Conservation (phyloP, 2,329 filamentous ascomycete species). For the Acephala macrosclerotiorum region DNA sequence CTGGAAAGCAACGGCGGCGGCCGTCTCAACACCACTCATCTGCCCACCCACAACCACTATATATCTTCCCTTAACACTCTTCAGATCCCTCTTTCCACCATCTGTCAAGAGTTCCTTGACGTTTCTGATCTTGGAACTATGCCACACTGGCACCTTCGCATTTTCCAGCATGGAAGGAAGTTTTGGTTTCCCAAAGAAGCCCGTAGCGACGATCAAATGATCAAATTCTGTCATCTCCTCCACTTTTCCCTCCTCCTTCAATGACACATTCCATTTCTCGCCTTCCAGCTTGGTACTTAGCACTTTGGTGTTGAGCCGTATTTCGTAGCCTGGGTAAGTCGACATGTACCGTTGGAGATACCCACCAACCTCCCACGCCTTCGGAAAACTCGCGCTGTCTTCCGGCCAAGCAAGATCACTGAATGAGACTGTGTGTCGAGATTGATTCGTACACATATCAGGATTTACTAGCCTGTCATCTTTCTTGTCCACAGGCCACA, state of each 20-base stretch:
- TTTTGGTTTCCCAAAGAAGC: constrained; percentile 74
- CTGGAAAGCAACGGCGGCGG: constrained; percentile 74
- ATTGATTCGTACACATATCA: constrained; percentile 77
- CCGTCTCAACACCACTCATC: constrained; percentile 83
- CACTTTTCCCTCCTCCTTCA: constrained; percentile 13
- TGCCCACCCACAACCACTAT: constrained; percentile 81
- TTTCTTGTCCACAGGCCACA: constrained; percentile 68
- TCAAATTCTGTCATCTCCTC: constrained; percentile 60
- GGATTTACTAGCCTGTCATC: constrained; percentile 65
- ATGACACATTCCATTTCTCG: constrained; percentile 34
- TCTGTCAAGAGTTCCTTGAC: constrained; percentile 56
- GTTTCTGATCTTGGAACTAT: constrained; percentile 72
- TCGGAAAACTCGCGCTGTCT: constrained; percentile 70
- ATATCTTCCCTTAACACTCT: constrained; percentile 54
- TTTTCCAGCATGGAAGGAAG: constrained; percentile 54
- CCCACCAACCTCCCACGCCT: constrained; percentile 76
- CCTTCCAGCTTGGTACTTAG: constrained; percentile 24
- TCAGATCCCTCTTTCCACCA: constrained; percentile 37
- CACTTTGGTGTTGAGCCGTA: constrained; percentile 36
- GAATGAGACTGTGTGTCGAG: constrained; percentile 76
- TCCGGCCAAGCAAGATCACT: constrained; percentile 76
- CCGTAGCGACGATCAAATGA: constrained; percentile 74
- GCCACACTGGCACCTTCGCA: constrained; percentile 58
- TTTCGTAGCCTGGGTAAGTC: constrained; percentile 53
- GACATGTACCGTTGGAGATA: constrained; percentile 72